Evolutionary conservation across 805 yeast species (phyloP).

Genomic region (Barnettozyma siamensis): DNA sequence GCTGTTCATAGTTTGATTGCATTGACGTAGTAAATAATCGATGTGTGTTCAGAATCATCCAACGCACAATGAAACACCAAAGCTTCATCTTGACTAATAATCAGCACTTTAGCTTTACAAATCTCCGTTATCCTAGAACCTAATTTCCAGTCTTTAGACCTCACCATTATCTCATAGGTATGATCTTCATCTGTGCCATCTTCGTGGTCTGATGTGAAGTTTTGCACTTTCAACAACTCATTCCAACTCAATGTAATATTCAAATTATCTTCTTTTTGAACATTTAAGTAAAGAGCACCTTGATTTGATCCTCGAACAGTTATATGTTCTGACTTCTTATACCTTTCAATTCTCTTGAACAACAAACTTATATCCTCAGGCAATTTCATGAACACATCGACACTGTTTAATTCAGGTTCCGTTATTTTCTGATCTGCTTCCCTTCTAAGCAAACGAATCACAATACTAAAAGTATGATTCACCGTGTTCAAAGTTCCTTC

Average conservation of each 20-base stretch:
- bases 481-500: constrained; percentile 37
- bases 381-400: constrained; percentile 48
- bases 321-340: constrained; percentile 45
- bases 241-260: constrained; percentile 57
- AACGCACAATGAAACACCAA: constrained; percentile 62
- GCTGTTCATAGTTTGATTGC: constrained; percentile 13
- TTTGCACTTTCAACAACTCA: constrained; percentile 40
- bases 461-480: constrained; percentile 63
- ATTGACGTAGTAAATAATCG: constrained; percentile 55
- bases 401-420: constrained; percentile 58
- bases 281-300: constrained; percentile 46
- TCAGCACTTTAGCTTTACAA: constrained; percentile 55
- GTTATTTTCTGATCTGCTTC: constrained; percentile 45
- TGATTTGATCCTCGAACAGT: constrained; percentile 43
- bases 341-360: constrained; percentile 62
- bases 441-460: constrained; percentile 56
- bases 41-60: constrained; percentile 59
- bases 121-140: constrained; percentile 56
- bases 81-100: constrained; percentile 51
- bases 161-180: constrained; percentile 44
- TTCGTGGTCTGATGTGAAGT: constrained; percentile 19
- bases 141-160: constrained; percentile 61
- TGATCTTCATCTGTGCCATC: constrained; percentile 22
- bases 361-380: constrained; percentile 44
- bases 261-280: constrained; percentile 47